These are phyloP conservation scores for Isoetes taiwanensis DNA, from an alignment of 75 land plant species.

Conservation along the genomic window DNA sequence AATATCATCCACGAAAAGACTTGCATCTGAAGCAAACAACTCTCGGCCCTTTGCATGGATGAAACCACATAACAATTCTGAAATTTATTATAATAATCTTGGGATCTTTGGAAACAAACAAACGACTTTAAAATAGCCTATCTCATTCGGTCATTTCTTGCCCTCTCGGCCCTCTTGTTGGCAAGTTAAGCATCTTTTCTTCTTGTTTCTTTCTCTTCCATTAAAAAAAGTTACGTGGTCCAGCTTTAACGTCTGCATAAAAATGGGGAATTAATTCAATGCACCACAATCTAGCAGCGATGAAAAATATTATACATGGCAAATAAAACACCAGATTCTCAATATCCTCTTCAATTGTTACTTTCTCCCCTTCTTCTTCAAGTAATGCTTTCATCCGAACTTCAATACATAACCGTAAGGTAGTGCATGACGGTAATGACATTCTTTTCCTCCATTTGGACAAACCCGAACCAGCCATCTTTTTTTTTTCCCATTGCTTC, in stretches of 20 bases:
- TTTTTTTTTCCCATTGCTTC: conserved; percentile 99
- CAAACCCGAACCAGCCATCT: conserved; percentile 99
- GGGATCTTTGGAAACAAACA: too few species aligned
- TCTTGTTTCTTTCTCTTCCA: conserved; percentile 84
- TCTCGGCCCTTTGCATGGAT: too few species aligned
- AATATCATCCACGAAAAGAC: conserved; percentile 95
- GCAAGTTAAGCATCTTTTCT: conserved; percentile 68
- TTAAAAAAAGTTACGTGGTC: conserved; percentile 69
- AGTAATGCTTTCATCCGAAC: conserved; percentile 95
- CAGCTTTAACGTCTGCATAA: conserved; percentile 46
- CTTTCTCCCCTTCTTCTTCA: conserved; percentile 73
- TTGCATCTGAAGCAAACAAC: conserved; percentile 81
- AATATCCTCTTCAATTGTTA: conserved; percentile 90
- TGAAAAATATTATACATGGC: not conserved
- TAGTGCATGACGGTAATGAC: conserved; percentile 95
- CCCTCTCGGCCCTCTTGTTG: conserved; percentile 78
- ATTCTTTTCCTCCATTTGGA: conserved; percentile 96
- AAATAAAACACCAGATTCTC: conserved; percentile 52
- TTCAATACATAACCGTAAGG: conserved; percentile 93
- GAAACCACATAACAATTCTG: too few species aligned
- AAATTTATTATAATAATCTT: too few species aligned
- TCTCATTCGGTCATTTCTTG: conserved; percentile 98
- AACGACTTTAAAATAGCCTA: conserved; percentile 17
- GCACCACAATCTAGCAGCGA: not conserved
- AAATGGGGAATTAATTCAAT: conserved; percentile 3